Evolutionary conservation across 345 rosid species (phyloP).

Genomic region (Syzygium oleosum): DNA sequence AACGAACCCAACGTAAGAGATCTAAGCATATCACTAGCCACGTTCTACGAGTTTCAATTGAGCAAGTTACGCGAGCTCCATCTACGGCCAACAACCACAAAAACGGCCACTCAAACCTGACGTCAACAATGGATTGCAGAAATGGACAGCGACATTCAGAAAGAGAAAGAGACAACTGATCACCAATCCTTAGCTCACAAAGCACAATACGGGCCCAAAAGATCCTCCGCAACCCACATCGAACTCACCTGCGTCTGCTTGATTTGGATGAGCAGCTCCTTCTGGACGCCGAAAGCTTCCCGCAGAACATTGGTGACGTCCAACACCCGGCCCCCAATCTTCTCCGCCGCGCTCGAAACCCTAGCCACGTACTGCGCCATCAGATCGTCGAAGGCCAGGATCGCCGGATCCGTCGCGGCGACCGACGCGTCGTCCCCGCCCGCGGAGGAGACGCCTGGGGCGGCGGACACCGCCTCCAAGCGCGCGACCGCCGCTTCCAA

Average conservation of each 20-base stretch:
- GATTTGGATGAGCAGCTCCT: slow-evolving; percentile 56
- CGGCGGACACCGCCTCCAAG: slow-evolving; percentile 51
- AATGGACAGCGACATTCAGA: background rate
- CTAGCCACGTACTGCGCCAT: slow-evolving; percentile 43
- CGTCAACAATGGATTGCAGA: background rate
- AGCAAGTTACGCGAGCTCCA: background rate
- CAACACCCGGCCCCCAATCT: slow-evolving; percentile 83
- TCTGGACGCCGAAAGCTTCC: slow-evolving; percentile 57
- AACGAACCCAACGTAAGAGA: background rate
- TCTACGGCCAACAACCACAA: background rate
- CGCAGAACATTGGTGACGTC: slow-evolving; percentile 57
- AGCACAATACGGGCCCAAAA: background rate
- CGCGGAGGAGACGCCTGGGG: slow-evolving; percentile 10
- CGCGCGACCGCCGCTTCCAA: slow-evolving; percentile 79
- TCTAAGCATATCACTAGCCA: background rate
- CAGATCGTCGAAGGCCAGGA: slow-evolving; percentile 70
- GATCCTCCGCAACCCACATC: background rate
- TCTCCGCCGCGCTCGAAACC: slow-evolving; percentile 63
- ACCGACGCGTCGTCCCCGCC: slow-evolving; percentile 3
- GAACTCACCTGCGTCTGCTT: slow-evolving; percentile 55
- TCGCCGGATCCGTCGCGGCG: slow-evolving; percentile 57
- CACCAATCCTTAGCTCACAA: background rate
- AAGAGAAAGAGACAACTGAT: background rate
- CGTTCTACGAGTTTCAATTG: background rate
- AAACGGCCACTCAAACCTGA: background rate